phyloP scores from a whole-genome alignment of 2,329 filamentous ascomycete species.

The Fusarium coicis region DNA sequence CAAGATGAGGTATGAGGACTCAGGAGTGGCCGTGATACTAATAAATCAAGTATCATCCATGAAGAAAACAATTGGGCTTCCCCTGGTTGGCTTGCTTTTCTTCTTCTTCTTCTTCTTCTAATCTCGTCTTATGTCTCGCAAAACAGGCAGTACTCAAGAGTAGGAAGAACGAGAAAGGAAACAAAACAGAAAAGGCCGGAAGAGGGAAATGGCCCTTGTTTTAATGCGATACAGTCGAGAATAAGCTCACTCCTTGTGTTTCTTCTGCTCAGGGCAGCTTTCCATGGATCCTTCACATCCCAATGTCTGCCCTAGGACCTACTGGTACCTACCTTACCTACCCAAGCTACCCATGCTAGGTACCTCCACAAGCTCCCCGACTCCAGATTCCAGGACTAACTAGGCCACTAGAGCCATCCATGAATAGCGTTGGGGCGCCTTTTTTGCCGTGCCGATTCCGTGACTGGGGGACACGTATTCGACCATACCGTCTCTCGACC shows the following conservation, averaged over 20 bases:
- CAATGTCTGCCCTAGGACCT: not conserved
- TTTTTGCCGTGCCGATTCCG: conserved; percentile 33
- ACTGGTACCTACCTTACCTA: not conserved
- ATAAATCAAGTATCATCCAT: conserved; percentile 28
- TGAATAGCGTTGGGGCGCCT: conserved; percentile 30
- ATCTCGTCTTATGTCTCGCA: conserved; percentile 29
- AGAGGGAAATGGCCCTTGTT: conserved; percentile 8
- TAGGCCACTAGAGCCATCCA: conserved; percentile 5
- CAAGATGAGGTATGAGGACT: conserved; percentile 11
- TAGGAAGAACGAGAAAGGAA: not conserved
- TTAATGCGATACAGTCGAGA: not conserved
- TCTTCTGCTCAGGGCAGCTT: conserved; percentile 4
- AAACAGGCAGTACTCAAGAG: conserved; percentile 1
- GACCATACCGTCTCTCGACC: conserved; percentile 1
- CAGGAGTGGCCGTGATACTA: conserved; percentile 32
- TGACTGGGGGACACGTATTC: conserved; percentile 29
- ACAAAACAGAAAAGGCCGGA: not conserved
- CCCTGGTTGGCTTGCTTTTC: conserved; percentile 1
- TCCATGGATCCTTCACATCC: not conserved
- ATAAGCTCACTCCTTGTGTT: conserved; percentile 9
- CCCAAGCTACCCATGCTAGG: not conserved
- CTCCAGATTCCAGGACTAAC: not conserved
- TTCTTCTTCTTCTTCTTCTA: not conserved
- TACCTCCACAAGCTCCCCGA: not conserved
- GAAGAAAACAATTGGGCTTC: conserved; percentile 9